These are phyloP conservation scores for Hura crepitans DNA, from an alignment of 441 rosid species.

Conservation along the genomic window DNA sequence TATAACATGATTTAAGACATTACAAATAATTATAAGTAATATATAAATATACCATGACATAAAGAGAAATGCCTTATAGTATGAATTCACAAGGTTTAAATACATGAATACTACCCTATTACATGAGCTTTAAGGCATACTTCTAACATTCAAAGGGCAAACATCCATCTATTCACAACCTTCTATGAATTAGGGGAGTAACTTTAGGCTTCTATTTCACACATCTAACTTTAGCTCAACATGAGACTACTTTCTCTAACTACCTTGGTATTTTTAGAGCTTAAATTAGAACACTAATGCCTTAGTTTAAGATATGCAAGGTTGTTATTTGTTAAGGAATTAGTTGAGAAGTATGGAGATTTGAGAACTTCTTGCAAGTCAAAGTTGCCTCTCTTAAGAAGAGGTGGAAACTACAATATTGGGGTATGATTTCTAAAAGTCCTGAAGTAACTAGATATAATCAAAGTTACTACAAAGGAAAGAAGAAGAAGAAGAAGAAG, in stretches of 20 bases:
- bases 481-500: background rate
- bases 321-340: constrained; percentile 21
- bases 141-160: background rate
- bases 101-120: no score
- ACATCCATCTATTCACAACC: background rate
- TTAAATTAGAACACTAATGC: constrained; percentile 20
- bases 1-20: no score
- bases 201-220: constrained; percentile 11
- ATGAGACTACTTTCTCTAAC: constrained; percentile 1
- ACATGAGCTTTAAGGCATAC: no score
- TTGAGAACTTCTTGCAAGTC: constrained; percentile 67
- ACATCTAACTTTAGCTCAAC: constrained; percentile 18
- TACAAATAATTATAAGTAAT: no score
- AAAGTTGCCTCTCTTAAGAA: constrained; percentile 77
- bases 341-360: constrained; percentile 87
- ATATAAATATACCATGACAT: no score
- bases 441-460: constrained; percentile 64
- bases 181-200: constrained; percentile 9
- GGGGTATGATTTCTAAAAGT: constrained; percentile 71
- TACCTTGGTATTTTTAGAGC: constrained; percentile 22
- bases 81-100: no score
- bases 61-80: no score
- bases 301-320: constrained; percentile 17
- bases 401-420: constrained; percentile 62
- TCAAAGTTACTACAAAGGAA: constrained; percentile 7